A percentile compares a stretch with the other conserved stretches of the same genome.
Evolutionary conservation across 257 asterid genomes (phyloP).

Genomic region (Lavandula angustifolia): DNA sequence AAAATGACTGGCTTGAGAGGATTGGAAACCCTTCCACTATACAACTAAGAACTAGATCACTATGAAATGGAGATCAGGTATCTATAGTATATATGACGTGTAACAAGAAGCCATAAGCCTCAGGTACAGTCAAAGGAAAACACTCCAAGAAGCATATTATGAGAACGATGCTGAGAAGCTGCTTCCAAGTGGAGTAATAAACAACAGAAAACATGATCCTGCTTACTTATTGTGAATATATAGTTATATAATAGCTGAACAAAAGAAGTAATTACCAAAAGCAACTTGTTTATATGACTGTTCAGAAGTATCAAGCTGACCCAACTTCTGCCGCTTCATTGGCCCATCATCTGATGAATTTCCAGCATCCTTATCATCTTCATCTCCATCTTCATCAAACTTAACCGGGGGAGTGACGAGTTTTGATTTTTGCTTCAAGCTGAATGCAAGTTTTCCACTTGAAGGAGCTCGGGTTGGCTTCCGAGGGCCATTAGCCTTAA

Average conservation of each 20-base stretch:
- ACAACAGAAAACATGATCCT: constrained; percentile 19
- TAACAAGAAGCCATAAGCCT: constrained; percentile 14
- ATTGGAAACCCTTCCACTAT: neutral
- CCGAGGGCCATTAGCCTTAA: constrained; percentile 47
- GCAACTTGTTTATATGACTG: constrained; percentile 53
- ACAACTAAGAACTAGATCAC: constrained; percentile 5
- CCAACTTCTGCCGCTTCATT: constrained; percentile 68
- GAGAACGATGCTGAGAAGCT: constrained; percentile 16
- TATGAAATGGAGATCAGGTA: constrained; percentile 21
- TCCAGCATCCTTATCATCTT: constrained; percentile 58
- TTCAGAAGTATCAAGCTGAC: constrained; percentile 45
- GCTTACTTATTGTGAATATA: constrained; percentile 20
- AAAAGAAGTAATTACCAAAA: constrained; percentile 81
- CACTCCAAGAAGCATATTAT: constrained; percentile 25
- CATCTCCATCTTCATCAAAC: constrained; percentile 80
- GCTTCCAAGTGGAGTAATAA: constrained; percentile 16
- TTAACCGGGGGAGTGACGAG: constrained; percentile 67
- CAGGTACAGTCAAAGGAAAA: constrained; percentile 15
- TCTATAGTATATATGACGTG: neutral
- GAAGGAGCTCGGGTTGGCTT: constrained; percentile 50
- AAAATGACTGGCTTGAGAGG: neutral
- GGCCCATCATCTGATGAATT: constrained; percentile 64
- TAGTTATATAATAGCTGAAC: constrained; percentile 23
- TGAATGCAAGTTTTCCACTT: constrained; percentile 85
- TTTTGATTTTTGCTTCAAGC: constrained; percentile 87